Conservation (phyloP, 495 filamentous ascomycete species). For the Hypoxylon subgilvum region DNA sequence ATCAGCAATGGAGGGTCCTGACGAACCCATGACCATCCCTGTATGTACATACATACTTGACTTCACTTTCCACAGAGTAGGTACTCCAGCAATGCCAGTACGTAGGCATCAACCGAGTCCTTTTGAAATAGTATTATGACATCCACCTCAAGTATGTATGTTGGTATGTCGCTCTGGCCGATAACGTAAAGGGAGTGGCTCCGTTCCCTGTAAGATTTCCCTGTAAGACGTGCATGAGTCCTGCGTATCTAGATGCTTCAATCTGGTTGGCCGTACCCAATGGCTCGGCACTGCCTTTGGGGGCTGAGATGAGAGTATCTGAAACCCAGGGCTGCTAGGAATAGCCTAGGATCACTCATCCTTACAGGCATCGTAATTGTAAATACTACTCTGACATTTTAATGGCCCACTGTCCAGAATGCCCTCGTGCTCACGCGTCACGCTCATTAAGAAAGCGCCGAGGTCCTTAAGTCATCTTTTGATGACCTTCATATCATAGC, state of each 20-base stretch:
- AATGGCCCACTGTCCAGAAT: not conserved
- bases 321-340: not conserved
- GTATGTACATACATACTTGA: no score
- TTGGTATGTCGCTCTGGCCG: not conserved
- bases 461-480: no score
- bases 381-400: not conserved
- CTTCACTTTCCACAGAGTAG: no score
- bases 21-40: no score
- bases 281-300: constrained; percentile 7
- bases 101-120: not conserved
- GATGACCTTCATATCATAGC: no score
- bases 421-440: not conserved
- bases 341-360: not conserved
- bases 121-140: not conserved
- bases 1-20: no score
- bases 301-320: not conserved
- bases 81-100: not conserved
- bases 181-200: not conserved
- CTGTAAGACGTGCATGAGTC: constrained; percentile 10
- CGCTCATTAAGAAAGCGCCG: no score
- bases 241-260: not conserved
- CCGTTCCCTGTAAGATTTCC: constrained; percentile 11
- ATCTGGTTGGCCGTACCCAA: constrained; percentile 2
- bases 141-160: not conserved
- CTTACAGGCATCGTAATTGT: not conserved